Evolutionary conservation across 1,139 yeast genomes (phyloP).

Genomic region (Geotrichum australiense): DNA sequence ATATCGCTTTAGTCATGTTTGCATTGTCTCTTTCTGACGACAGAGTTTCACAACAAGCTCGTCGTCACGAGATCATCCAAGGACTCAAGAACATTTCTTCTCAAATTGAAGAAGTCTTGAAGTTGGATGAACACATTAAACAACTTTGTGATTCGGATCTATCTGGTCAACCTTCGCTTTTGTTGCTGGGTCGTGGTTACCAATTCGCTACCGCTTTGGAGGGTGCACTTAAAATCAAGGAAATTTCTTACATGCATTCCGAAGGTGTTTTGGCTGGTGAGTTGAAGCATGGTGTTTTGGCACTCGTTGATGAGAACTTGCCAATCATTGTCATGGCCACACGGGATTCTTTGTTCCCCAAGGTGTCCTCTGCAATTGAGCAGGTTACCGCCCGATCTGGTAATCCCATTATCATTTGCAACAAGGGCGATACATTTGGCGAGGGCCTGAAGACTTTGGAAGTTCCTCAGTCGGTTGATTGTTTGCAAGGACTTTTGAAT

Average conservation of each 20-base stretch:
- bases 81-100: conserved; percentile 80
- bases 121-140: conserved; percentile 57
- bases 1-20: conserved; percentile 93
- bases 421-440: conserved; percentile 65
- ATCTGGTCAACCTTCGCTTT: conserved; percentile 74
- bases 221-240: conserved; percentile 97
- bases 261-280: conserved; percentile 99
- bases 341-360: conserved; percentile 92
- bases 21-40: conserved; percentile 92
- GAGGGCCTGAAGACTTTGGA: conserved; percentile 49
- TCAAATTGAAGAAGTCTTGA: conserved; percentile 73
- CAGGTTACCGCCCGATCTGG: conserved; percentile 98
- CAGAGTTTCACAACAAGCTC: conserved; percentile 62
- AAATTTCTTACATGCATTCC: conserved; percentile 97
- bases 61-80: conserved; percentile 80
- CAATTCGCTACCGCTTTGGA: conserved; percentile 97
- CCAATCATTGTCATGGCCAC: conserved; percentile 97
- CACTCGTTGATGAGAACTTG: conserved; percentile 86
- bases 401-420: conserved; percentile 88
- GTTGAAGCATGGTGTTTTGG: conserved; percentile 96
- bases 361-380: conserved; percentile 90
- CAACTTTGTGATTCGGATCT: conserved; percentile 64
- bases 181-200: conserved; percentile 94
- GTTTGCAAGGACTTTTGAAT: conserved; percentile 92
- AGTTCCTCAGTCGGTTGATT: conserved; percentile 94